Evolutionary conservation across 2,329 filamentous ascomycete species (phyloP).

Genomic region (Fusarium chlamydosporum): DNA sequence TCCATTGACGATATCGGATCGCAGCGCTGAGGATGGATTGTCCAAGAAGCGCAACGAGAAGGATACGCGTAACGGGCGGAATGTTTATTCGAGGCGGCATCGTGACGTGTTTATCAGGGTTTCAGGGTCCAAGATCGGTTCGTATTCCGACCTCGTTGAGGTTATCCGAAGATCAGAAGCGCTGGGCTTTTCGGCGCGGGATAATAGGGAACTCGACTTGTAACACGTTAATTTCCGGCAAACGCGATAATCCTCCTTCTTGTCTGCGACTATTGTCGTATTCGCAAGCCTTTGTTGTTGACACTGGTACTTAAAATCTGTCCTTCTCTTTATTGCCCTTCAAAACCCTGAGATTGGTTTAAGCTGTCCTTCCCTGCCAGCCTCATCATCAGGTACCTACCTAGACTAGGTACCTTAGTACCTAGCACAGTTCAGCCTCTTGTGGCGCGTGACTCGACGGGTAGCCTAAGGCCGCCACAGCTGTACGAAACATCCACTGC

Average conservation of each 20-base stretch:
- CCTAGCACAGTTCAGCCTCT: slow-evolving; percentile 29
- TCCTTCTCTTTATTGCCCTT: slow-evolving; percentile 39
- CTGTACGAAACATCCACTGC: background rate
- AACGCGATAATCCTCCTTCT: background rate
- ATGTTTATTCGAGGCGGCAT: slow-evolving; percentile 92
- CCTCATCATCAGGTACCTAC: slow-evolving; percentile 36
- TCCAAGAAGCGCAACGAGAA: slow-evolving; percentile 80
- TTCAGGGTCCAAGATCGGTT: slow-evolving; percentile 15
- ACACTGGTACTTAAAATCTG: slow-evolving; percentile 23
- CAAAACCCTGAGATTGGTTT: slow-evolving; percentile 30
- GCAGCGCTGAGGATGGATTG: slow-evolving; percentile 87
- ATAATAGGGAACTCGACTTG: slow-evolving; percentile 8
- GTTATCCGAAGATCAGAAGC: slow-evolving; percentile 14
- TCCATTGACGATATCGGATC: slow-evolving; percentile 80
- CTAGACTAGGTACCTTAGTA: no score
- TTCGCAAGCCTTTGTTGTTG: slow-evolving; percentile 25
- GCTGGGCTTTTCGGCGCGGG: slow-evolving; percentile 17
- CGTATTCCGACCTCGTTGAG: slow-evolving; percentile 23
- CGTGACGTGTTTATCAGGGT: slow-evolving; percentile 49
- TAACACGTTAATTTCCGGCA: background rate
- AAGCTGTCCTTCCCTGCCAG: slow-evolving; percentile 42
- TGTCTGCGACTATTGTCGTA: slow-evolving; percentile 11
- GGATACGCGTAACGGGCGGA: slow-evolving; percentile 87
- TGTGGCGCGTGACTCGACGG: slow-evolving; percentile 16
- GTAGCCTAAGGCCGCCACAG: slow-evolving; percentile 42